Evolutionary conservation across 768 basidiomycete species (phyloP), one percentile per base, ranked within the genome.

Genomic region (Termitomyces sp.): DNA sequence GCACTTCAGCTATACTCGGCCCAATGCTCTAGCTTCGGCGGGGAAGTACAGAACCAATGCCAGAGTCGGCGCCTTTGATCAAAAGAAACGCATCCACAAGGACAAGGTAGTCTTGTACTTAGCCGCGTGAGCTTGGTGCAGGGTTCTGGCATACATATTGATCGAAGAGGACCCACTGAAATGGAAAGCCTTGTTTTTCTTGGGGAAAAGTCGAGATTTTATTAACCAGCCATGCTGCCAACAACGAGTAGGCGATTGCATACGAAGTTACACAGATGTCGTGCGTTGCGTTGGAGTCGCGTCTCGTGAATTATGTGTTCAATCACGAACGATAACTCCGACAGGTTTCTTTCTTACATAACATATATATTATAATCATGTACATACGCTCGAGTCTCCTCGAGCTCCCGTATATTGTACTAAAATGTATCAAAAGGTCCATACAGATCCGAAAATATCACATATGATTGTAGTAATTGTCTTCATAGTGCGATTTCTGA

Each of bases 1-100:
- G 34, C 53, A 61, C 60, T 55, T 53, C 43, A 50, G 54, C 47
- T 55, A 58, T 52, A 51, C 53, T 55, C 60, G 36, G 44, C 37
- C 44, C 10, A 32, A 46, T 32, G 20, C 40, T 47, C 24, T 16
- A 42, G 60, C 40, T 57, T 55, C 56, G 30, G 49, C 48, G 56
- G 49, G 40, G 53, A 58, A 54, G 53, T 24, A 40, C 30, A 39
- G 39, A 45, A 55, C 10, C 43, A 33, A 58, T 34, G 36, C 43
- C 22, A 36, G 47, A 50, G 39, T 22, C 6, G 18, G 8, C 30
- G 52, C 40, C 44, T 43, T n/a, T 40, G 30, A 58, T 57, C 50
- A 47, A 54, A 53, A 58, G 48, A 58, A 47, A 58, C 10, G 37
- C 50, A 33, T 51, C 3, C 51, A 39, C 42, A 22, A 52, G 42